Evolutionary conservation across 129 eudicot species (phyloP), one percentile per base, ranked within the genome.

Genomic region (Calendula officinalis): DNA sequence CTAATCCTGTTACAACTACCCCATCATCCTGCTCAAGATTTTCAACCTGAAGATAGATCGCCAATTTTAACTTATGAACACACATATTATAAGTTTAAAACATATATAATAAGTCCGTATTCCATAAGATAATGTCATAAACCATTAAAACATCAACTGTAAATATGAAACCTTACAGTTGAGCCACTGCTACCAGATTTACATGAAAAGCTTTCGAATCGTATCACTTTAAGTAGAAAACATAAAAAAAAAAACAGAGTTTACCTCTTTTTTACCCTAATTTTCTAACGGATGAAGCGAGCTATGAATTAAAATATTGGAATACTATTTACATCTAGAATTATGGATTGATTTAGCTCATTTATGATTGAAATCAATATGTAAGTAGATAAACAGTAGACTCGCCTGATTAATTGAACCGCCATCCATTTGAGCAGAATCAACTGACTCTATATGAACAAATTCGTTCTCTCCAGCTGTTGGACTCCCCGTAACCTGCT

Each of bases 1-100:
- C 82, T 40, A 71, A 76, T 64, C 83, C 75, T 65, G 77, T 74
- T 62, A 74, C 77, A 79, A 82, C 83, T 15, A 72, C 89, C 71
- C 88, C 86, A 65, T 80, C 77, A 8, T 73, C 83, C 64, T 73
- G 79, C 52, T 77, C 80, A n/a, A 73, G 67, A 60, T 4, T 30
- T 33, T 85, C 87, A 54, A 42, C 86, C 77, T 75, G 77, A 61
- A 69, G 51, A 74, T 15, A 48, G 9, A 54, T 42, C 38, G 9
- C 68, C 43, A 45, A 66, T 14, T 39, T 48, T 57, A 57, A 30
- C 67, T 57, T 40, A 56, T 58, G 62, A 66, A 66, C 67, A 74
- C 54, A 48, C 13, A 74, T 53, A 74, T 5, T 12, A 63, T 17
- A 35, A 11, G n/a, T 34, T 42, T 42, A 56, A 9, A n/a, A 4